Evolutionary conservation across 176 grass and related monocot genomes (phyloP), one percentile per base, ranked within the genome.

Genomic region (Phoenix roebelenii): DNA sequence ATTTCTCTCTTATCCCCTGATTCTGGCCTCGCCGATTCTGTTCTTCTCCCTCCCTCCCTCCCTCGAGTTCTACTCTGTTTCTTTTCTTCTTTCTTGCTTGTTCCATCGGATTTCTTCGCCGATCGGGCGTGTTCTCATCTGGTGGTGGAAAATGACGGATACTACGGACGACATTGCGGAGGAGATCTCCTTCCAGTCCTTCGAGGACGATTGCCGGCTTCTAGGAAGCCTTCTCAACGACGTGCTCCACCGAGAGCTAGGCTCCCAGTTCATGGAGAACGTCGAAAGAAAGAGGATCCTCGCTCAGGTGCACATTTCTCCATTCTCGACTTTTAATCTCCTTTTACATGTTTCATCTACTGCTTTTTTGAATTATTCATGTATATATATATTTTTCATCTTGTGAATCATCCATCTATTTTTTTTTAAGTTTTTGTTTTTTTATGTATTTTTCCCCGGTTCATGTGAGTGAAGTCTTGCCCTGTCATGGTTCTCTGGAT

Each of bases 201-300:
- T 97, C 61, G 87, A 97, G 65, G 92, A 97, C 39, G 83, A 97
- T 49, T 91, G 87, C 73, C 92, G 92, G n/a, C 77, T 97, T 17
- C 86, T 97, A 0, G 92, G 72, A 18, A 96, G 75, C 75, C 92
- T 96, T 50, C 76, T 96, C 67, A 76, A 85, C 44, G 92, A 97
- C 58, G 83, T 97, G 23, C 70, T 97, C 62, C 87, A 88, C 61
- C 92, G 82, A 4, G 83, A 97, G 77, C 75, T 97, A 57, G 87
- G 92, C 9, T 65, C 92, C n/a, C 72, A 63, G 4, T 97, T 97
- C 81, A 88, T 88, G 76, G 64, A 87, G 0, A 81, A 76, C 61
- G 68, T 97, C 72, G 86, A 97, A 59, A 79, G 87, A 69, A 91
- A 73, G 75, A 75, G 75, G 10, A 75, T 91, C 72, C 87, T 91